Base-by-base conservation (phyloP, 1,139 yeast genomes). In the Suhomyces chickasaworum region DNA sequence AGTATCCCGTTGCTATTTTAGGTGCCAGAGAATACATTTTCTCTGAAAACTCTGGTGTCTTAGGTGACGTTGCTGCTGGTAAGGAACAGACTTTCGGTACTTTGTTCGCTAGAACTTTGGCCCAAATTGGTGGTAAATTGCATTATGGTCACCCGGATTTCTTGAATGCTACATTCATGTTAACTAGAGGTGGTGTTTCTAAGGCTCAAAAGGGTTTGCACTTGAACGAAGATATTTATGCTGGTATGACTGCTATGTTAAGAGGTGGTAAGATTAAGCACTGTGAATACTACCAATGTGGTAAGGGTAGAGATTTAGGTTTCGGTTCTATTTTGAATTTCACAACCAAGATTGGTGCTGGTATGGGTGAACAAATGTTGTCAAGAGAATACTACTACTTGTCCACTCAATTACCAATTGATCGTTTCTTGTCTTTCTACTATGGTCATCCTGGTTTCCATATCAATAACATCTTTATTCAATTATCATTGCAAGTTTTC, bases 81-180 rank as follows among this genome's bases (percentile, higher is more conserved):
- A 93, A 93, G 77, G 99, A 93, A 81, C 99, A 93, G 73, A 93
- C 99, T 58, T 93, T 93, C 67, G 99, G 99, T 84, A 93, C 99
- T 10, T 77, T 93, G 68, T 93, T 93, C 64, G 96, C 98, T 36
- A 88, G 99, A 81, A 93, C 98, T 42, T 78, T 93, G 71, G 95
- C 99, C 53, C 97, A 91, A 77, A 86, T 93, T 73, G 99, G 99
- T 74, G 98, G 97, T 77, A 93, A 93, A 68, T 83, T 93, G 69
- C 99, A 93, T 81, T 93, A 93, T 76, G 99, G 99, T 75, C 99
- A 93, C 72, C 99, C 99, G 53, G 99, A 93, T 89, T 93, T 93
- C 83, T 78, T 93, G 69, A 93, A 93, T 64, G 89, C 95, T 58
- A 81, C 89, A 50, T 93, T 77, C 66, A 93, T 93, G 98, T 86